phyloP scores from a whole-genome alignment of 352 stramenopile genomes.

The Phytophthora ramorum region DNA sequence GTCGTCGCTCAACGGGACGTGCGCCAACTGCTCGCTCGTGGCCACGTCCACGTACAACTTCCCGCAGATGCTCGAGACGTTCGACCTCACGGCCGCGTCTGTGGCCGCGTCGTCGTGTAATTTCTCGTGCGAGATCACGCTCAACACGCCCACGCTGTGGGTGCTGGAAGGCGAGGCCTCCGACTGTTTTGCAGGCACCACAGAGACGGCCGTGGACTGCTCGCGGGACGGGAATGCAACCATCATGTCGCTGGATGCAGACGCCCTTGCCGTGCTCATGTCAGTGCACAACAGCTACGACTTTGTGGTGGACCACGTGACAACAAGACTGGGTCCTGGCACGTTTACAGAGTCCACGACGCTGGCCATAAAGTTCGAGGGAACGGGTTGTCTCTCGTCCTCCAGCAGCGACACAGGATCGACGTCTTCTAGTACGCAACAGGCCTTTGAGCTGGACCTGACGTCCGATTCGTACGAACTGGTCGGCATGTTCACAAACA shows the following conservation, averaged over 20 bases:
- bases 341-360: constrained; percentile 63
- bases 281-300: constrained; percentile 48
- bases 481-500: constrained; percentile 60
- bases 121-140: constrained; percentile 55
- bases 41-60: constrained; percentile 74
- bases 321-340: constrained; percentile 62
- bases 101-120: constrained; percentile 47
- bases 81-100: constrained; percentile 55
- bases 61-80: constrained; percentile 69
- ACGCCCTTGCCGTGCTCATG: constrained; percentile 49
- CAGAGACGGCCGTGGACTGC: constrained; percentile 45
- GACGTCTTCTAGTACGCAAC: constrained; percentile 26
- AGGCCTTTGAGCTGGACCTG: constrained; percentile 69
- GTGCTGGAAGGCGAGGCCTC: constrained; percentile 46
- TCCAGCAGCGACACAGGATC: constrained; percentile 7
- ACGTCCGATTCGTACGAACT: constrained; percentile 63
- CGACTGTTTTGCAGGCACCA: constrained; percentile 40
- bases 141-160: constrained; percentile 71
- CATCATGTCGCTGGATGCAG: constrained; percentile 48
- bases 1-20: constrained; percentile 76
- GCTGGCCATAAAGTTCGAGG: constrained; percentile 64
- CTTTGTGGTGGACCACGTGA: constrained; percentile 65
- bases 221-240: constrained; percentile 63
- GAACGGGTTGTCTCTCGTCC: constrained; percentile 58
- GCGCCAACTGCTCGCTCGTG: constrained; percentile 68